Evolutionary conservation across 495 filamentous ascomycete genomes (phyloP).

Genomic region (Penicillium pulvis): DNA sequence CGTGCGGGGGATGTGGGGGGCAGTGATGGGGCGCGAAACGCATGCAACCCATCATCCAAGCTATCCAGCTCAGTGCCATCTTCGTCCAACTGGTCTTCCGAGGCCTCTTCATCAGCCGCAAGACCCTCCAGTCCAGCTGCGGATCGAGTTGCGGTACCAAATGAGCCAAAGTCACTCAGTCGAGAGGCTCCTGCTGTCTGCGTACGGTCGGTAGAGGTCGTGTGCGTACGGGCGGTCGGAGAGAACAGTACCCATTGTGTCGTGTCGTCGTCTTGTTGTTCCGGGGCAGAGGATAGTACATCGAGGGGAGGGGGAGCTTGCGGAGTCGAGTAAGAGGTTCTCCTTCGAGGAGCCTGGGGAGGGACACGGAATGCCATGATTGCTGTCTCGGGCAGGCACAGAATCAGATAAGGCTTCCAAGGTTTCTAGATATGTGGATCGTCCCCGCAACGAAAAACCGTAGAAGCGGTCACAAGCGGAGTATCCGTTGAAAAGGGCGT

Average conservation of each 20-base stretch:
- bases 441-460: slow-evolving; percentile 26
- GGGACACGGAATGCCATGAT: slow-evolving; percentile 86
- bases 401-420: slow-evolving; percentile 14
- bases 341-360: slow-evolving; percentile 62
- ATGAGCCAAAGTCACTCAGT: slow-evolving; percentile 83
- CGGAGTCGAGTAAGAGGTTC: slow-evolving; percentile 53
- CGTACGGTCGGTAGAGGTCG: slow-evolving; percentile 71
- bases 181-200: slow-evolving; percentile 73
- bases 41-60: slow-evolving; percentile 84
- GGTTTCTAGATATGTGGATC: slow-evolving; percentile 24
- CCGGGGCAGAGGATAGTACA: slow-evolving; percentile 36
- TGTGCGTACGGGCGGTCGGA: slow-evolving; percentile 68
- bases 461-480: slow-evolving; percentile 15
- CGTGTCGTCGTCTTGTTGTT: slow-evolving; percentile 61
- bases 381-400: slow-evolving; percentile 4
- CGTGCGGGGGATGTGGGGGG: slow-evolving; percentile 48
- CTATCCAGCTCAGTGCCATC: slow-evolving; percentile 80
- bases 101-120: slow-evolving; percentile 47
- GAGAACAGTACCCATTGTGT: slow-evolving; percentile 98
- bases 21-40: slow-evolving; percentile 71
- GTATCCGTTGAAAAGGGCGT: background rate
- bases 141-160: slow-evolving; percentile 62
- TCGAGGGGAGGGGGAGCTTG: slow-evolving; percentile 44
- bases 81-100: slow-evolving; percentile 61
- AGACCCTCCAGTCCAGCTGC: slow-evolving; percentile 49